Evolutionary conservation across 257 asterid genomes (phyloP).

Genomic region (Salvia hispanica): DNA sequence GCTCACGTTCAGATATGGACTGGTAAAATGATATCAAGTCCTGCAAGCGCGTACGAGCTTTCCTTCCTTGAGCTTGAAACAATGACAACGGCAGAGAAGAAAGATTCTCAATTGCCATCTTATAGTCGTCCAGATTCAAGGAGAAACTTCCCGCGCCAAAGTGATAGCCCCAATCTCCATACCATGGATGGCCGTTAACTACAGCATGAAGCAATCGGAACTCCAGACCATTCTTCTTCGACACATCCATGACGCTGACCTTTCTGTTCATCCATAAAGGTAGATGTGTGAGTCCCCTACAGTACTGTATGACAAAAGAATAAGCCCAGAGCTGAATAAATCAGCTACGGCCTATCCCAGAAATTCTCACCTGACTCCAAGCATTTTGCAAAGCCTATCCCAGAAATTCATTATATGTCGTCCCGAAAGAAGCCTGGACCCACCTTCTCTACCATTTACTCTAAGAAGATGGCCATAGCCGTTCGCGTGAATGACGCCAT

Average conservation of each 20-base stretch:
- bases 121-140: conserved; percentile 59
- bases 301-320: background rate
- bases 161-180: conserved; percentile 94
- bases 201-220: conserved; percentile 83
- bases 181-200: conserved; percentile 85
- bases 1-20: conserved; percentile 77
- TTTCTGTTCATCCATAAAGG: conserved; percentile 47
- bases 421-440: conserved; percentile 84
- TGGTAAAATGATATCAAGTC: conserved; percentile 82
- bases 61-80: conserved; percentile 75
- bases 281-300: conserved; percentile 19
- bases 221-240: conserved; percentile 89
- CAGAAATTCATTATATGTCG: conserved; percentile 79
- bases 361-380: conserved; percentile 73
- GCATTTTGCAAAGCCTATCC: conserved; percentile 80
- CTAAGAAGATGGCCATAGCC: conserved; percentile 96
- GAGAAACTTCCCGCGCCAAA: conserved; percentile 91
- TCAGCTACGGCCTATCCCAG: background rate
- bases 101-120: conserved; percentile 56
- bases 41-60: conserved; percentile 73
- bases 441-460: conserved; percentile 97
- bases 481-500: conserved; percentile 83
- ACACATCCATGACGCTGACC: conserved; percentile 94
- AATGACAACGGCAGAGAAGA: conserved; percentile 64
- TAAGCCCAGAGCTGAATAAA: background rate